Percentiles rank a stretch among this genome's conserved stretches.
Evolutionary conservation across 1,284 basidiomycete genomes (phyloP).

Genomic region (Gymnopus androsaceus): DNA sequence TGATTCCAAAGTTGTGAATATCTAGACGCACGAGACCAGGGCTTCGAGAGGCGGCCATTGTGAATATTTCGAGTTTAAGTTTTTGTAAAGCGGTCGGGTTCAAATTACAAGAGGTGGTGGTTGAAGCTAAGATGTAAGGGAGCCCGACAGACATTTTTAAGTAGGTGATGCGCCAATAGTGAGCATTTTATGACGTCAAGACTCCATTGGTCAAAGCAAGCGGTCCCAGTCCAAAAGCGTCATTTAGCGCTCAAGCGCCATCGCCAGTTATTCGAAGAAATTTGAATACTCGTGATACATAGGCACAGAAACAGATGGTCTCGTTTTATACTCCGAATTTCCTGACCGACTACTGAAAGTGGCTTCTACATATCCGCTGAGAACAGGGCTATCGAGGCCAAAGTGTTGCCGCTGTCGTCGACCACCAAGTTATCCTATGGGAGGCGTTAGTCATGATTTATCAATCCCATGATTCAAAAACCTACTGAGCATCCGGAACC

Average conservation of each 20-base stretch:
- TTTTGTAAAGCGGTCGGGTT: not conserved
- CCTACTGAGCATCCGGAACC: conserved; percentile 57
- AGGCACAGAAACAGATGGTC: too few species aligned
- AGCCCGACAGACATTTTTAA: too few species aligned
- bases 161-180: too few species aligned
- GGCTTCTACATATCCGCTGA: conserved; percentile 34
- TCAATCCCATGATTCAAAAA: conserved; percentile 8
- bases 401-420: conserved; percentile 37
- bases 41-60: conserved; percentile 11
- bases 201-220: not conserved
- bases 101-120: too few species aligned
- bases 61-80: not conserved
- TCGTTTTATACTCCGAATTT: too few species aligned
- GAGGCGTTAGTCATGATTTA: not conserved
- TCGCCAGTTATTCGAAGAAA: too few species aligned
- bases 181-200: conserved; percentile 1
- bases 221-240: not conserved
- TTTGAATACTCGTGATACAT: too few species aligned
- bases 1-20: not conserved
- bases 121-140: too few species aligned
- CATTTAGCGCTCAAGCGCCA: not conserved
- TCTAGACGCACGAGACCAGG: conserved; percentile 6
- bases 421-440: conserved; percentile 39
- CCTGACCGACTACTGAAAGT: too few species aligned
- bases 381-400: conserved; percentile 39